A percentile compares a stretch with the other conserved stretches of the same genome.
phyloP scores from a whole-genome alignment of 78 protist species.

The Protostelium mycophagum region DNA sequence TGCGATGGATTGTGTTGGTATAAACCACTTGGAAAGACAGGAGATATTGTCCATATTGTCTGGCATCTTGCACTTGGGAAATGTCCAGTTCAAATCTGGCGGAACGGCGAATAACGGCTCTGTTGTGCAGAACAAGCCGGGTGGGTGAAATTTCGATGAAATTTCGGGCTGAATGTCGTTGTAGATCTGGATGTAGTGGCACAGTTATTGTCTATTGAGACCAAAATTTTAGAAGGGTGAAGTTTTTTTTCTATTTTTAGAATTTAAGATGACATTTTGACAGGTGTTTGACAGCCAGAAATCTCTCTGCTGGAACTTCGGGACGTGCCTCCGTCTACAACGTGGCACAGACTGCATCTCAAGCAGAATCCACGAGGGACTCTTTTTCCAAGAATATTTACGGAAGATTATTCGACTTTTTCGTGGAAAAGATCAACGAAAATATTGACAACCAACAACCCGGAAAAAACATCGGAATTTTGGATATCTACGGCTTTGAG shows the following conservation, averaged over 20 bases:
- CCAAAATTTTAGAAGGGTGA: conserved; percentile 3
- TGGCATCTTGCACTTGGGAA: conserved; percentile 59
- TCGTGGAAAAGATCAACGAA: conserved; percentile 74
- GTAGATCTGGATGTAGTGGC: not conserved
- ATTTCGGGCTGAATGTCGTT: not conserved
- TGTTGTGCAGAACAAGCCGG: not conserved
- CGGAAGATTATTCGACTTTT: conserved; percentile 71
- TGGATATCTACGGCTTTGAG: conserved; percentile 89
- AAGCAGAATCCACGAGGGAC: conserved; percentile 66
- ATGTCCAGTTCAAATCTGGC: conserved; percentile 12
- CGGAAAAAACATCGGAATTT: conserved; percentile 66
- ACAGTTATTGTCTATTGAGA: not conserved
- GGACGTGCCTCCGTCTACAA: conserved; percentile 22
- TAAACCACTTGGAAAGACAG: conserved; percentile 10
- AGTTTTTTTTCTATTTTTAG: not conserved
- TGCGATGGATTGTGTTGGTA: conserved; percentile 61
- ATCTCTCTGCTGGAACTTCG: conserved; percentile 43
- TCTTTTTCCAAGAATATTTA: conserved; percentile 80
- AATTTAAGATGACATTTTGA: not conserved
- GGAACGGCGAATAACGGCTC: not conserved
- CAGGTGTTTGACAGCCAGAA: conserved; percentile 12
- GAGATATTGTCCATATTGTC: conserved; percentile 51
- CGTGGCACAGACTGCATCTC: conserved; percentile 43
- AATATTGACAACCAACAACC: conserved; percentile 34
- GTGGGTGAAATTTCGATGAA: not conserved